These are phyloP conservation scores for Daedaleopsis sinensis DNA, from an alignment of 768 basidiomycete genomes.

Conservation along the genomic window DNA sequence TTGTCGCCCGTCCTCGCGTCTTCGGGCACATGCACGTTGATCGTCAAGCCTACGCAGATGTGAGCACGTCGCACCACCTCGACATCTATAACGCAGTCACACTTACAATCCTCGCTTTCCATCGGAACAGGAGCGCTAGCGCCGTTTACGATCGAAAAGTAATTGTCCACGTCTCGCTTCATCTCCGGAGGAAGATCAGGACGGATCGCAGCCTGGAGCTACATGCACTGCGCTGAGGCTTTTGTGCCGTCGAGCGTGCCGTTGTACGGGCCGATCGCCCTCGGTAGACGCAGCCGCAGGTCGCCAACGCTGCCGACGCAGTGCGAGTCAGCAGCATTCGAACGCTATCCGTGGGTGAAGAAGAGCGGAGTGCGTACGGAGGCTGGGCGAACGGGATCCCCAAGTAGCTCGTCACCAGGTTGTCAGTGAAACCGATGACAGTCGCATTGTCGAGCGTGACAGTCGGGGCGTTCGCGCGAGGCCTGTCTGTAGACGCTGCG, in stretches of 20 bases:
- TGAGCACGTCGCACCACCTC: no score
- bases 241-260: constrained; percentile 2
- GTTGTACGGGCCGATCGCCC: not conserved
- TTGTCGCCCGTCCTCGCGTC: constrained; percentile 37
- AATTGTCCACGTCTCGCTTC: constrained; percentile 39
- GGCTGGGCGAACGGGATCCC: constrained; percentile 11
- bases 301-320: constrained; percentile 17
- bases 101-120: constrained; percentile 8
- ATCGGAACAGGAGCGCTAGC: not conserved
- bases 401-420: not conserved
- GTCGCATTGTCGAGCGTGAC: constrained; percentile 3
- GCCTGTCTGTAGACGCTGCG: no score
- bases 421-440: not conserved
- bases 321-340: not conserved
- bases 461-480: not conserved
- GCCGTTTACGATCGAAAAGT: constrained; percentile 27
- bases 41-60: constrained; percentile 46
- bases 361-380: not conserved
- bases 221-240: constrained; percentile 3
- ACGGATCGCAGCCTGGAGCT: not conserved
- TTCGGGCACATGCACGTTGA: constrained; percentile 46
- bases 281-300: constrained; percentile 12
- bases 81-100: no score
- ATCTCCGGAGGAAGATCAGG: constrained; percentile 30
- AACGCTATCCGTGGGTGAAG: no score